These are phyloP conservation scores for Geranium brycei DNA, from an alignment of 345 rosid genomes.

Conservation along the genomic window DNA sequence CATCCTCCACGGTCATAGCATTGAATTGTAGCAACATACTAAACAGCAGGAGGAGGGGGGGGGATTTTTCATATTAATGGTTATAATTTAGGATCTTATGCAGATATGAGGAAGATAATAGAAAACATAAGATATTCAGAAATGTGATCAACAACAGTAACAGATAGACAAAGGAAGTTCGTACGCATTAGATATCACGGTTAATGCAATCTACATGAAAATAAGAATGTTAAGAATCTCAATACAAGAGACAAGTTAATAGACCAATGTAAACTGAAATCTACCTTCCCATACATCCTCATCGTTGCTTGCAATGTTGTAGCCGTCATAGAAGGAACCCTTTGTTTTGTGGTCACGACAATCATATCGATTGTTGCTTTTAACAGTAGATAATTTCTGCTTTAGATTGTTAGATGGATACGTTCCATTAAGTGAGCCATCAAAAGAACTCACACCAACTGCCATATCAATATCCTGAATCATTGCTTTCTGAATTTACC, in stretches of 20 bases:
- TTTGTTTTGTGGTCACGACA: slow-evolving; percentile 15
- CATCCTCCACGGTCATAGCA: too few species aligned
- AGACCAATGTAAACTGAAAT: background rate
- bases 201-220: background rate
- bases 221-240: slow-evolving; percentile 4
- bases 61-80: too few species aligned
- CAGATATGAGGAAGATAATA: too few species aligned
- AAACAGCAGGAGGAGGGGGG: too few species aligned
- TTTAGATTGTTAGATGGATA: slow-evolving; percentile 18
- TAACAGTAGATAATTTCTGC: slow-evolving; percentile 14
- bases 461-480: slow-evolving; percentile 33
- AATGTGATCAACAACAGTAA: too few species aligned
- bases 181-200: too few species aligned
- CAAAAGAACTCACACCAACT: slow-evolving; percentile 16
- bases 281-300: slow-evolving; percentile 38
- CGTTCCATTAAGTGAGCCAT: slow-evolving; percentile 19
- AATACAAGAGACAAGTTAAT: background rate
- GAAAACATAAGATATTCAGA: too few species aligned
- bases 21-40: too few species aligned
- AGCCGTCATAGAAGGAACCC: too few species aligned
- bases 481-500: slow-evolving; percentile 33
- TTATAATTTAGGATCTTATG: too few species aligned
- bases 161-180: too few species aligned
- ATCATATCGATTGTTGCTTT: slow-evolving; percentile 19
- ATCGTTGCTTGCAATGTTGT: too few species aligned